Evolutionary conservation across 768 basidiomycete genomes (phyloP).

Genomic region (Cystofilobasidium bisporidii): DNA sequence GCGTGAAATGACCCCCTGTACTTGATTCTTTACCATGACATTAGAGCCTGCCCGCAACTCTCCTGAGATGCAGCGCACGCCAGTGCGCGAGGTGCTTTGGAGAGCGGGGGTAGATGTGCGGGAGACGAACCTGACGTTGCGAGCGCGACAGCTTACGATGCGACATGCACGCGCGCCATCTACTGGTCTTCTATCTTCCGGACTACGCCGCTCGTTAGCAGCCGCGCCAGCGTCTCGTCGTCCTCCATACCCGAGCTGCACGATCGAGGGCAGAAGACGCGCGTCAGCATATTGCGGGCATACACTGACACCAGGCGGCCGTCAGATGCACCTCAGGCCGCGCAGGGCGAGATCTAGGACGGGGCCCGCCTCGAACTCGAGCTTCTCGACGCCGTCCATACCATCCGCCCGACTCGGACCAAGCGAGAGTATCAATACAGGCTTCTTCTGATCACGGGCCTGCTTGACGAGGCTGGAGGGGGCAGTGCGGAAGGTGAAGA

Average conservation of each 20-base stretch:
- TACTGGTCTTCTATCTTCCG: background rate
- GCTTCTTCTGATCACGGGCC: slow-evolving; percentile 64
- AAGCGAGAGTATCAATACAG: slow-evolving; percentile 70
- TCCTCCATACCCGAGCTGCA: slow-evolving; percentile 4
- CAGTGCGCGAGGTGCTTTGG: too few species aligned
- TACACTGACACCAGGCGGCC: too few species aligned
- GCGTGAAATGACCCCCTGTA: too few species aligned
- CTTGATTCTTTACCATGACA: too few species aligned
- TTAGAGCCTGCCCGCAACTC: too few species aligned
- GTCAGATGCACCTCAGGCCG: slow-evolving; percentile 51
- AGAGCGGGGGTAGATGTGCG: too few species aligned
- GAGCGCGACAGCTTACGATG: too few species aligned
- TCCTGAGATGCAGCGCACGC: too few species aligned
- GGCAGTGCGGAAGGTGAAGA: background rate
- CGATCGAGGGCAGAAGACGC: background rate
- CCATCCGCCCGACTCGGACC: slow-evolving; percentile 80
- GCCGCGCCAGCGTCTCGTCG: background rate
- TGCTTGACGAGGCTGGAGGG: slow-evolving; percentile 62
- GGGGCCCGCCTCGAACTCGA: slow-evolving; percentile 64
- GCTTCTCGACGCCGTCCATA: slow-evolving; percentile 56
- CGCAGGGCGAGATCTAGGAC: slow-evolving; percentile 60
- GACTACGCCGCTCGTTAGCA: slow-evolving; percentile 3
- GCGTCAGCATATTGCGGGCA: background rate
- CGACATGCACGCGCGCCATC: too few species aligned
- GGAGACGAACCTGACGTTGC: too few species aligned